These are phyloP conservation scores for Eucalyptus sp. DNA, from an alignment of 345 rosid genomes.

Conservation along the genomic window DNA sequence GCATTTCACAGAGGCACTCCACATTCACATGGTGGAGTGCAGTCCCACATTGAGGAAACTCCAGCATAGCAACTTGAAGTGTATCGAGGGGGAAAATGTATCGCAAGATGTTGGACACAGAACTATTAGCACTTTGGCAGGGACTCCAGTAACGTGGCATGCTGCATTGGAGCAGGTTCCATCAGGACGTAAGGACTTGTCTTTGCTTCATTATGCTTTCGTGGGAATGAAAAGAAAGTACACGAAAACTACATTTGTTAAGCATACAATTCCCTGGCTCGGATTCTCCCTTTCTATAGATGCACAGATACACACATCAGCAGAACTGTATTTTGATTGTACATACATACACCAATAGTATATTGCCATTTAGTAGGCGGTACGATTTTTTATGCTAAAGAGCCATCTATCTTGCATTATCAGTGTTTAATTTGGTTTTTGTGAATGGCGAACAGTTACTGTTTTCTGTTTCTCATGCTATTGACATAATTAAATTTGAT, in stretches of 20 bases:
- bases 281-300: neutral
- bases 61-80: conserved; percentile 55
- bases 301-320: neutral
- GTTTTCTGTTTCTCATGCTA: neutral
- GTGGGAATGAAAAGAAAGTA: neutral
- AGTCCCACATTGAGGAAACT: conserved; percentile 76
- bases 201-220: neutral
- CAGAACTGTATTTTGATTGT: neutral
- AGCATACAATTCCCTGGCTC: neutral
- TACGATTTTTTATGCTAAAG: neutral
- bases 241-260: neutral
- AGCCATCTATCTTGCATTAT: neutral
- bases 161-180: conserved; percentile 74
- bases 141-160: conserved; percentile 72
- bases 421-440: neutral
- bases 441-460: neutral
- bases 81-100: conserved; percentile 24
- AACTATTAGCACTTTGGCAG: conserved; percentile 41
- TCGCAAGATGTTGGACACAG: conserved; percentile 19
- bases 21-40: conserved; percentile 79
- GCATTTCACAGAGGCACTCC: conserved; percentile 68
- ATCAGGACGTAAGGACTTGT: conserved; percentile 45
- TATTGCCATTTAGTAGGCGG: neutral
- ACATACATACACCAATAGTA: neutral
- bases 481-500: neutral